Evolutionary conservation across 1,139 yeast genomes (phyloP), one percentile per base, ranked within the genome.

Genomic region (Protomyces pachydermus): DNA sequence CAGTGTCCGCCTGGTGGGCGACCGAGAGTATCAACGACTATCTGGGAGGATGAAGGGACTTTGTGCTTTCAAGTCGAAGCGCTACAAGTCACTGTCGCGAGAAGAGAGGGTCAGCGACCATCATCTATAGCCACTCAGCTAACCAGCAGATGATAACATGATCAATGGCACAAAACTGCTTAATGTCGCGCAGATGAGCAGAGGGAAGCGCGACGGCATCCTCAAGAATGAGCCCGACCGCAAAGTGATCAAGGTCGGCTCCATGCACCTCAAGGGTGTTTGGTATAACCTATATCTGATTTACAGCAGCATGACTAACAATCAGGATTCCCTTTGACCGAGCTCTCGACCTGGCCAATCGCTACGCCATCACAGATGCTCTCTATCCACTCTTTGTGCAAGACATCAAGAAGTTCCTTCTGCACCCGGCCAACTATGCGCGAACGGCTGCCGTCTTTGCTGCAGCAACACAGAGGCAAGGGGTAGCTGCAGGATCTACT

Each of bases 1-100:
- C 75, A 79, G 37, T 84, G 83, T 65, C 86, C 86, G 3, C 82
- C 82, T 28, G 85, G 84, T 18, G 76, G 86, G 69, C 81, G 90
- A 69, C 97, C 97, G 32, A 80, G 95, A 70, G 95, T 91, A 68
- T 89, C 96, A 61, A 91, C 97, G 28, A 90, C 97, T 9, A 84
- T 90, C 85, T 91, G 98, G 98, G 97, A 91, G 75, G 97, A 91
- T 74, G 97, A 91, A 73, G 88, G 90, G 70, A 91, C 97, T 0
- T 77, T 91, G 61, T 93, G 98, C 74, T 91, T 91, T 77, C 97
- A 91, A 76, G 97, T 91, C 38, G 97, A 91, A 72, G 96, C 96
- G 63, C 87, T 89, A 71, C 91, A 91, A 65, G 91, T 91, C 64
- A 82, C 90, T 25, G 97, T 91, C 39, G 97, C 93, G 42, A 82